phyloP scores from a whole-genome alignment of 768 basidiomycete species.

The Crepidotus variabilis region DNA sequence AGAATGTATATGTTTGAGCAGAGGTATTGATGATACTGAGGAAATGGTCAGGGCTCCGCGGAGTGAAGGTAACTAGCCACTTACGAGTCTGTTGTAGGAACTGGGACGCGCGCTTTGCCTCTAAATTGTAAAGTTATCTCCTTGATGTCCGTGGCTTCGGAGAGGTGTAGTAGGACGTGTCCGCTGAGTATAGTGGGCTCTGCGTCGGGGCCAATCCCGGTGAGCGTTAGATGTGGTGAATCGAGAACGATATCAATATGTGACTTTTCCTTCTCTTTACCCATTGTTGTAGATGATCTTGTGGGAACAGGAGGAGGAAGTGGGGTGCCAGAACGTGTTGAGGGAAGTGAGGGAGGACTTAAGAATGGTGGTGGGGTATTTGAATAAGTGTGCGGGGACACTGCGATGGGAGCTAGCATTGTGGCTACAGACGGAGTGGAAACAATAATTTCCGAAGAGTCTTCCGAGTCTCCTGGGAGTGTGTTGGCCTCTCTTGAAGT shows the following conservation, averaged over 20 bases:
- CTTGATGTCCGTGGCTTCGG: slow-evolving; percentile 79
- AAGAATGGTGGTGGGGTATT: not conserved
- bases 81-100: slow-evolving; percentile 54
- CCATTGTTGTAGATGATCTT: not conserved
- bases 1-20: slow-evolving; percentile 56
- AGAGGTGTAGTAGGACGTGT: slow-evolving; percentile 72
- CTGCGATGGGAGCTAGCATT: no score
- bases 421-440: not conserved
- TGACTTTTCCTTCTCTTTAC: slow-evolving; percentile 24
- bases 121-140: slow-evolving; percentile 82
- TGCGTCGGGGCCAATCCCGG: slow-evolving; percentile 76
- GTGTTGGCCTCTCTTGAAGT: not conserved
- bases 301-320: not conserved
- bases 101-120: slow-evolving; percentile 76
- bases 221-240: slow-evolving; percentile 63
- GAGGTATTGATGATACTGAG: slow-evolving; percentile 42
- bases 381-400: not conserved
- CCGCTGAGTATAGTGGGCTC: slow-evolving; percentile 82
- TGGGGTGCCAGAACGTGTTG: not conserved
- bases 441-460: not conserved
- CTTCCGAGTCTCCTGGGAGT: not conserved
- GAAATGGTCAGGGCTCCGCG: slow-evolving; percentile 5
- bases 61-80: slow-evolving; percentile 22
- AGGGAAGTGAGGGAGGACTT: not conserved
- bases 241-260: slow-evolving; percentile 76